phyloP scores from a whole-genome alignment of 2,329 filamentous ascomycete species.

The Fusarium nodosum region DNA sequence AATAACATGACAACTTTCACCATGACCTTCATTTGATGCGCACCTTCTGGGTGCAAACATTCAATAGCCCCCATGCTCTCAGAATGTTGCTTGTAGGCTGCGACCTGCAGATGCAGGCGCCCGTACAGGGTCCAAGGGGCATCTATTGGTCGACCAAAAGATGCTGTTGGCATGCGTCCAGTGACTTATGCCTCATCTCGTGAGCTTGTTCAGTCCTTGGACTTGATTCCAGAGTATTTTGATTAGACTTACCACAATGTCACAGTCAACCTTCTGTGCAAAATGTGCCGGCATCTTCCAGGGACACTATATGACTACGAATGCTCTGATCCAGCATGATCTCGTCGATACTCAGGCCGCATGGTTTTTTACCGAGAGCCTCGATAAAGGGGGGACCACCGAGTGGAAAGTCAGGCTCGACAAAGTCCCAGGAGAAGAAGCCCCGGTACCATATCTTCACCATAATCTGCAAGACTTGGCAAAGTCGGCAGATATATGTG shows the following conservation, averaged over 20 bases:
- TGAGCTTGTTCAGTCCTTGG: neutral
- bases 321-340: constrained; percentile 6
- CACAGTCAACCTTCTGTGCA: constrained; percentile 12
- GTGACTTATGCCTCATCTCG: neutral
- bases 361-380: neutral
- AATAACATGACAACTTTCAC: neutral
- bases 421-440: neutral
- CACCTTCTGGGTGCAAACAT: neutral
- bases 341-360: constrained; percentile 9
- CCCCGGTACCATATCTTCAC: constrained; percentile 16
- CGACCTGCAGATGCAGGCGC: neutral
- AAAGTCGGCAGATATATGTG: constrained; percentile 22
- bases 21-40: neutral
- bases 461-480: constrained; percentile 16
- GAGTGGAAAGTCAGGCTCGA: constrained; percentile 28
- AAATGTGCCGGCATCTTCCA: constrained; percentile 31
- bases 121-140: neutral
- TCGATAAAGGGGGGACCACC: neutral
- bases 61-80: neutral
- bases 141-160: constrained; percentile 2
- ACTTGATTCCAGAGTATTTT: too few relatives aligned
- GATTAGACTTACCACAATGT: neutral
- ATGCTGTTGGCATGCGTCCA: neutral
- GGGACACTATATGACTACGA: constrained; percentile 19
- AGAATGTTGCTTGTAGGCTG: neutral